Evolutionary conservation across 192 early-diverging fungal genomes (phyloP), one percentile per base, ranked within the genome.

Genomic region (Rhizophagus clarus): DNA sequence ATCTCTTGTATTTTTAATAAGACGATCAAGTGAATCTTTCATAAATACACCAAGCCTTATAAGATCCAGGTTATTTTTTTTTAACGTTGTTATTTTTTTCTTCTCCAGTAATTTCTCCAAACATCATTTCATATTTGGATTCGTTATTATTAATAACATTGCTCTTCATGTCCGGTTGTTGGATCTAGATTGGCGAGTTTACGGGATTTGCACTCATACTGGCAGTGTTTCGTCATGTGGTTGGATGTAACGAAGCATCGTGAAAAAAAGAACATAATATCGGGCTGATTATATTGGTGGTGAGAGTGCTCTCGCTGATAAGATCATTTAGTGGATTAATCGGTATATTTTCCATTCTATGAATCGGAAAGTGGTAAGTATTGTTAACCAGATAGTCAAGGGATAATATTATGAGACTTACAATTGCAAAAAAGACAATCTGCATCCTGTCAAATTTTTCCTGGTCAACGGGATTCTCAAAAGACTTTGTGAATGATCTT

Each of bases 11-110:
- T 78, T 70, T 12, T 61, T 31, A 15, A 78, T 20, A 15, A 77
- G 24, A 66, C n/a, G 6, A 26, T 77, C 66, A 9, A 79, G 40
- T 7, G 77, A 69, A 45, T 79, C 77, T 51, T 79, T 79, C 29
- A 79, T 79, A 70, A 79, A 79, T 37, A 79, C 15, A n/a, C 78
- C 40, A 1, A 79, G 29, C n/a, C 66, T 34, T 4, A 69, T 79
- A 45, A 79, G 40, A 79, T 79, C 78, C 8, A 79, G 20, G 64
- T 2, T 70, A 60, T 71, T 79, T 79, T 79, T 79, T 45, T 60
- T 70, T 22, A 0, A 4, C 0, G 9, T 49, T 79, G 24, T 79
- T 79, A 29, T 79, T 79, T 4, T 63, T 72, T 4, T 68, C 78
- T 51, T 72, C 78, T 22, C 68, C 78, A 7, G 69, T 79, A 10